Conservation (phyloP, 1,284 basidiomycete genomes). For the Marasmius oreades region DNA sequence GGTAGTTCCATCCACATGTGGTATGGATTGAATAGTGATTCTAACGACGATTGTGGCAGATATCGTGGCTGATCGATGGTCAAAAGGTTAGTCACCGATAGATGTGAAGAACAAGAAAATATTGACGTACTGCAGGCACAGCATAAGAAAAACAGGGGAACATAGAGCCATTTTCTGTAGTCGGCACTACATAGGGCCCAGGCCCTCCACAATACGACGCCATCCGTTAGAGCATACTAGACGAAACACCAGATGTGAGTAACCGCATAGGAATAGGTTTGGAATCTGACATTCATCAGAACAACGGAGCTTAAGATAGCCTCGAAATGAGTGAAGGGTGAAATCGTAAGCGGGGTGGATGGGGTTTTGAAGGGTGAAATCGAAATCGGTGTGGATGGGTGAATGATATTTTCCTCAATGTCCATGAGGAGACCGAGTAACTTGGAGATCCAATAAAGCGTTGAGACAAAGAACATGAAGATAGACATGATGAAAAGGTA, state of each 20-base stretch:
- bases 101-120: background rate
- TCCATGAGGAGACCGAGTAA: background rate
- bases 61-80: background rate
- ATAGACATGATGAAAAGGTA: background rate
- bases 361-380: background rate
- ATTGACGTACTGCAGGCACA: background rate
- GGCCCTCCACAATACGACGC: constrained; percentile 1
- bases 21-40: background rate
- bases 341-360: no score
- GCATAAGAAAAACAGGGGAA: background rate
- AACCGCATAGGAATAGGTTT: background rate
- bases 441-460: background rate
- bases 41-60: background rate
- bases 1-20: background rate
- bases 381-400: background rate
- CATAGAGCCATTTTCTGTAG: background rate
- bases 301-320: background rate
- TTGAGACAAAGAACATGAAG: constrained; percentile 5
- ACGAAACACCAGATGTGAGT: background rate
- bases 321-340: no score
- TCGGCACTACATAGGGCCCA: constrained; percentile 1
- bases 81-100: background rate
- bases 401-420: background rate
- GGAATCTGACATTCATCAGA: constrained; percentile 1
- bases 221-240: constrained; percentile 5